phyloP scores from a whole-genome alignment of 805 yeast genomes.

The Yarrowia sp. region DNA sequence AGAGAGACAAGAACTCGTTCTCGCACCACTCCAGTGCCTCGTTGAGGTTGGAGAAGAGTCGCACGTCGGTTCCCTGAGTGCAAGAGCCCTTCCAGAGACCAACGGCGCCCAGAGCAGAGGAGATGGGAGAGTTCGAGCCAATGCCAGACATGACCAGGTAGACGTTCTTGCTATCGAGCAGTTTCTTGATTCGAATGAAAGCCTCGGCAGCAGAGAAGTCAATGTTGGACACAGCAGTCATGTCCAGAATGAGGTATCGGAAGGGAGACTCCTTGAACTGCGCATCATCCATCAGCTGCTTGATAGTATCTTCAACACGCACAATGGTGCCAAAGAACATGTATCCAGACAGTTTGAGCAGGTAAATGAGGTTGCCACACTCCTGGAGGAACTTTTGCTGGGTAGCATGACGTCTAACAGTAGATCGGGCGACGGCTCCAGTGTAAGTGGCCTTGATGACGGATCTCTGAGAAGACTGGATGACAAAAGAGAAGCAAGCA shows the following conservation, averaged over 20 bases:
- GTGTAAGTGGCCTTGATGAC: slow-evolving; percentile 83
- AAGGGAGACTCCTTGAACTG: slow-evolving; percentile 62
- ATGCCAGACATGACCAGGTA: slow-evolving; percentile 82
- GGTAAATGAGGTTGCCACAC: slow-evolving; percentile 90
- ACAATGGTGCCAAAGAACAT: slow-evolving; percentile 96
- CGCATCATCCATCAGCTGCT: slow-evolving; percentile 66
- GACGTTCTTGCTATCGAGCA: slow-evolving; percentile 71
- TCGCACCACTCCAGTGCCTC: slow-evolving; percentile 97
- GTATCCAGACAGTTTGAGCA: slow-evolving; percentile 85
- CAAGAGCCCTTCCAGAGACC: slow-evolving; percentile 71
- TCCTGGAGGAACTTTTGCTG: slow-evolving; percentile 84
- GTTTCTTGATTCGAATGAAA: slow-evolving; percentile 81
- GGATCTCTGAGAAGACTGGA: slow-evolving; percentile 84
- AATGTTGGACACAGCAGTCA: slow-evolving; percentile 76
- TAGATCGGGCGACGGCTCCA: slow-evolving; percentile 88
- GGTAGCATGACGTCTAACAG: slow-evolving; percentile 87
- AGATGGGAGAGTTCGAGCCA: slow-evolving; percentile 66
- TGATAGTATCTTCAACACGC: slow-evolving; percentile 78
- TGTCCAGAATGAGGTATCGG: slow-evolving; percentile 81
- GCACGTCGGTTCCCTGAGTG: slow-evolving; percentile 51
- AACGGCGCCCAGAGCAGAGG: slow-evolving; percentile 78
- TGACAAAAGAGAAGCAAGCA: slow-evolving; percentile 95
- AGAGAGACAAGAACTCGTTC: slow-evolving; percentile 77
- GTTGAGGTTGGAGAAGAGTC: slow-evolving; percentile 79
- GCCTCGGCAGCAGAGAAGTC: slow-evolving; percentile 98